Percentiles rank a stretch among this genome's conserved stretches.
These are phyloP conservation scores for sorghum (Sorghum bicolor) DNA, from an alignment of 176 grass and related monocot species.

Conservation along the genomic window Sorghum_bicolor_NCBIv3 NC_012873.2:67684501-67685000, in stretches of 20 bases:
- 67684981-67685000: conserved; percentile 35
- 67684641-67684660: neutral
- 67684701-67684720: conserved; percentile 97
- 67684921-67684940: neutral
- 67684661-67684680: conserved; percentile 40
- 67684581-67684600: neutral
- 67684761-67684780: conserved; percentile 64
- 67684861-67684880: neutral
- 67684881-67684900: neutral
- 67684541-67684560: conserved; percentile 20
- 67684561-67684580: neutral
- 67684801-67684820: conserved; percentile 4
- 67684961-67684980: conserved; percentile 28
- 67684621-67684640: neutral
- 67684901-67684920: neutral
- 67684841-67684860: conserved; percentile 22
- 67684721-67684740: conserved; percentile 81
- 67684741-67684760: conserved; percentile 63
- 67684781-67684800: conserved; percentile 72
- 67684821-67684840: conserved; percentile 16
- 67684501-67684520: neutral
- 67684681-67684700: conserved; percentile 98
- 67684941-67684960: conserved; percentile 30
- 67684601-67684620: neutral
- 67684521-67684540: neutral